A percentile compares a stretch with the other conserved stretches of the same genome.
Evolutionary conservation across 2,329 filamentous ascomycete species (phyloP).

Genomic region (Grosmannia serpens): DNA sequence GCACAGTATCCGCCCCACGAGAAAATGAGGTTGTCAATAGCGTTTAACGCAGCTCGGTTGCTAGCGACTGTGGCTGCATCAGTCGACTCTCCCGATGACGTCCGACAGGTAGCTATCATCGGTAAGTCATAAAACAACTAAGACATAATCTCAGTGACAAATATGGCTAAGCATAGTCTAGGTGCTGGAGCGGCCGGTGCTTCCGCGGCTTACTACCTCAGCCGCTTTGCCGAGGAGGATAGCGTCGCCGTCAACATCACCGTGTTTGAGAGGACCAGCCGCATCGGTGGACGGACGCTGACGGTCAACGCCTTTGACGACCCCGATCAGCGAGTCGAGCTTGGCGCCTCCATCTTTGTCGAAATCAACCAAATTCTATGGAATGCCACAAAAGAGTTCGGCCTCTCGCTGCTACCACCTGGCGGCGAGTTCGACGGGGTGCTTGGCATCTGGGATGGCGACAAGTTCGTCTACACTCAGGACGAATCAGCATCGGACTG

Average conservation of each 20-base stretch:
- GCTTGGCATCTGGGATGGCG: slow-evolving; percentile 77
- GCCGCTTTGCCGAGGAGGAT: slow-evolving; percentile 54
- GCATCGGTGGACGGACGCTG: slow-evolving; percentile 75
- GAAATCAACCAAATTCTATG: slow-evolving; percentile 71
- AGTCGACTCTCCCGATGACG: neutral
- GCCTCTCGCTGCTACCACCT: slow-evolving; percentile 44
- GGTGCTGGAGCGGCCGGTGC: slow-evolving; percentile 84
- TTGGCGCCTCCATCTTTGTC: slow-evolving; percentile 90
- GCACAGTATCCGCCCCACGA: neutral
- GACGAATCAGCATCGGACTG: slow-evolving; percentile 50
- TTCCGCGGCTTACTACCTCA: slow-evolving; percentile 74
- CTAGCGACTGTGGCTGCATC: neutral
- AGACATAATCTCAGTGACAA: no score
- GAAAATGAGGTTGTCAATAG: neutral
- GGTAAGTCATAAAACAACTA: neutral
- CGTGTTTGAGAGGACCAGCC: slow-evolving; percentile 68
- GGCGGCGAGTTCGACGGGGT: slow-evolving; percentile 38
- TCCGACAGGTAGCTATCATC: slow-evolving; percentile 21
- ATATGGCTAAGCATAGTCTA: slow-evolving; percentile 21
- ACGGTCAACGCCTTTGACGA: slow-evolving; percentile 70
- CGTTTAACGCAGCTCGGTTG: neutral
- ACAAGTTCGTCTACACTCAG: slow-evolving; percentile 57
- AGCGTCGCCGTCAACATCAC: slow-evolving; percentile 63
- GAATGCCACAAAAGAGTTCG: slow-evolving; percentile 59
- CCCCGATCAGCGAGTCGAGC: slow-evolving; percentile 58